Evolutionary conservation across 179 eudicot genomes (phyloP).

Genomic region (Sideroxylon spinosum): DNA sequence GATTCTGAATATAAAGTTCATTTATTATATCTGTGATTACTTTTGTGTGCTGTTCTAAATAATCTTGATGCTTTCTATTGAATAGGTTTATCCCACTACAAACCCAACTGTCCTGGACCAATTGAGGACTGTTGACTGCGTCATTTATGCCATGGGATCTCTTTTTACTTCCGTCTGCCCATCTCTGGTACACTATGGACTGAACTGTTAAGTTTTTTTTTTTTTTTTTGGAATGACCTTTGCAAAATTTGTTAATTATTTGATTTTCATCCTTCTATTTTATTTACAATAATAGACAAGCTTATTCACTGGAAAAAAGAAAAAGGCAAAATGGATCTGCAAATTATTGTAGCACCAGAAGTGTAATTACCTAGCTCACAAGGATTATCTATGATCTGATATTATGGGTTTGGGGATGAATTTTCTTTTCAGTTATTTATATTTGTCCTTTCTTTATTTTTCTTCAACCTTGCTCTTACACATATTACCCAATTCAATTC

Average conservation of each 20-base stretch:
- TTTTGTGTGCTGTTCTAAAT: slow-evolving; percentile 5
- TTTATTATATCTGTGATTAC: not conserved
- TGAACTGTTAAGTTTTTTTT: not conserved
- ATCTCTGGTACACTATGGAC: slow-evolving; percentile 55
- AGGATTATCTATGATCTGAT: not conserved
- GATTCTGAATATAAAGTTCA: not conserved
- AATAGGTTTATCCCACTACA: slow-evolving; percentile 79
- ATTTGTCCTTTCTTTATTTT: not conserved
- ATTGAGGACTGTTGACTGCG: slow-evolving; percentile 68
- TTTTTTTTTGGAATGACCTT: not conserved
- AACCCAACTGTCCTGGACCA: slow-evolving; percentile 76
- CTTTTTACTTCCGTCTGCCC: slow-evolving; percentile 96
- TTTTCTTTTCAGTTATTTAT: not conserved
- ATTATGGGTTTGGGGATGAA: not conserved
- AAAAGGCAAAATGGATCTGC: not conserved
- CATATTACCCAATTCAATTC: not conserved
- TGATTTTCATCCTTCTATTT: not conserved
- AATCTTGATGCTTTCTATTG: slow-evolving; percentile 9
- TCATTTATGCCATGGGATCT: slow-evolving; percentile 94
- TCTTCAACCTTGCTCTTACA: not conserved
- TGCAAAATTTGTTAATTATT: not conserved
- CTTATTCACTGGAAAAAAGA: not conserved
- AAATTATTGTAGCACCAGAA: not conserved
- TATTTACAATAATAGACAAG: not conserved
- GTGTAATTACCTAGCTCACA: not conserved